Evolutionary conservation across 352 stramenopile species (phyloP).

Genomic region (Pythium sp.): DNA sequence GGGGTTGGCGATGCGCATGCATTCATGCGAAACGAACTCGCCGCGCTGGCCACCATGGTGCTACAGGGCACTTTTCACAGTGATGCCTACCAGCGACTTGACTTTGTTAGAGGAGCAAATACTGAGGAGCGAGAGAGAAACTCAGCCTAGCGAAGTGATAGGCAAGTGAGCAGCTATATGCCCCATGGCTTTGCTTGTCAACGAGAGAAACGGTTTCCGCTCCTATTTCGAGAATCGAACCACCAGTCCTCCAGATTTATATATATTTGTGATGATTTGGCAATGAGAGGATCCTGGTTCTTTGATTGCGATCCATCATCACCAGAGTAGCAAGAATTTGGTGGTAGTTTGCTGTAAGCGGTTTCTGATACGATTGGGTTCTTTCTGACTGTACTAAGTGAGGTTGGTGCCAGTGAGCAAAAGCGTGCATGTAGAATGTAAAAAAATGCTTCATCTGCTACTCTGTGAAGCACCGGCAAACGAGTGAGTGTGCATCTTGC

Average conservation of each 20-base stretch:
- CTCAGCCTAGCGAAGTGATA: neutral
- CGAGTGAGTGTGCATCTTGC: too few species aligned
- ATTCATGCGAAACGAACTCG: slow-evolving; percentile 12
- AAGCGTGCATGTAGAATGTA: too few species aligned
- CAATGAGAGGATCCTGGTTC: neutral
- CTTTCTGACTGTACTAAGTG: too few species aligned
- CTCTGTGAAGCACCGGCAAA: too few species aligned
- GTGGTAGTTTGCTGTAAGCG: too few species aligned
- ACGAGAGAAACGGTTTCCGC: neutral
- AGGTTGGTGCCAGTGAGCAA: too few species aligned
- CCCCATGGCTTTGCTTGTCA: neutral
- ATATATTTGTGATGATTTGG: neutral
- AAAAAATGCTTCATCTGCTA: too few species aligned
- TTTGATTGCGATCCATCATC: too few species aligned
- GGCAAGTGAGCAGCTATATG: neutral
- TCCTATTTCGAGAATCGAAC: neutral
- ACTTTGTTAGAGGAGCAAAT: neutral
- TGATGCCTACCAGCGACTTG: neutral
- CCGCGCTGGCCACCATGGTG: slow-evolving; percentile 10
- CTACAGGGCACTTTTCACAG: too few species aligned
- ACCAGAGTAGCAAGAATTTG: too few species aligned
- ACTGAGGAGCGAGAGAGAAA: neutral
- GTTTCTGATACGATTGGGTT: too few species aligned
- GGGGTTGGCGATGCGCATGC: neutral
- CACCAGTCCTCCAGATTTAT: neutral